Evolutionary conservation across 2,329 filamentous ascomycete species (phyloP).

Genomic region (Fusarium goolgardi): DNA sequence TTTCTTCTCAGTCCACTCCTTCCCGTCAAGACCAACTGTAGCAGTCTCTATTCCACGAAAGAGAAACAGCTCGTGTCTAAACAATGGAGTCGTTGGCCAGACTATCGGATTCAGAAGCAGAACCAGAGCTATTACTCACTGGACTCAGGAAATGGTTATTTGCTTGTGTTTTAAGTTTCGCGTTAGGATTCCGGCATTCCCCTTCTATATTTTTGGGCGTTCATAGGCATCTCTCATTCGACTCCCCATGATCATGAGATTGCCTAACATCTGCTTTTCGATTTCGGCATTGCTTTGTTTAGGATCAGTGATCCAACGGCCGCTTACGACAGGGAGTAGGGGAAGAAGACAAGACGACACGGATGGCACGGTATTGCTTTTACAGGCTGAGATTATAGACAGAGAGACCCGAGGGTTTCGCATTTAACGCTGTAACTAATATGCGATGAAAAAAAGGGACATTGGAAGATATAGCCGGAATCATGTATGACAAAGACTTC

Average conservation of each 20-base stretch:
- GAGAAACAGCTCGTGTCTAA: slow-evolving; percentile 18
- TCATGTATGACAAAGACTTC: slow-evolving; percentile 52
- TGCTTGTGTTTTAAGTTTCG: slow-evolving; percentile 21
- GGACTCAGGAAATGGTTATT: slow-evolving; percentile 25
- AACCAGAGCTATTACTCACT: slow-evolving; percentile 20
- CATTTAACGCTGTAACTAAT: slow-evolving; percentile 54
- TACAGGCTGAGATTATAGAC: slow-evolving; percentile 53
- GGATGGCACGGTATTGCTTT: slow-evolving; percentile 49
- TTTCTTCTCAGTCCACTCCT: slow-evolving; percentile 17
- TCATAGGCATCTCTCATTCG: slow-evolving; percentile 29
- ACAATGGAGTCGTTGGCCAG: slow-evolving; percentile 21
- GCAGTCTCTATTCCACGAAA: slow-evolving; percentile 4
- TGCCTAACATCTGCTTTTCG: slow-evolving; percentile 35
- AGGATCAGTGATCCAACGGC: slow-evolving; percentile 43
- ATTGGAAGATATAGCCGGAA: slow-evolving; percentile 48
- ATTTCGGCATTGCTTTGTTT: slow-evolving; percentile 42
- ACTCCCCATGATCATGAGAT: slow-evolving; percentile 35
- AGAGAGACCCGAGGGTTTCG: slow-evolving; percentile 48
- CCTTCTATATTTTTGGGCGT: slow-evolving; percentile 38
- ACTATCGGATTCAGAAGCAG: slow-evolving; percentile 17
- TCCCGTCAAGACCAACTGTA: slow-evolving; percentile 13
- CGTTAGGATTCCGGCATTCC: slow-evolving; percentile 23
- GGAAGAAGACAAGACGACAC: slow-evolving; percentile 45
- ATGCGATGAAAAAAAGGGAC: slow-evolving; percentile 52
- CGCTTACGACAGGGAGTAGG: slow-evolving; percentile 41